These are phyloP conservation scores for Cystobasidium sp. DNA, from an alignment of 1,284 basidiomycete species.

Conservation along the genomic window DNA sequence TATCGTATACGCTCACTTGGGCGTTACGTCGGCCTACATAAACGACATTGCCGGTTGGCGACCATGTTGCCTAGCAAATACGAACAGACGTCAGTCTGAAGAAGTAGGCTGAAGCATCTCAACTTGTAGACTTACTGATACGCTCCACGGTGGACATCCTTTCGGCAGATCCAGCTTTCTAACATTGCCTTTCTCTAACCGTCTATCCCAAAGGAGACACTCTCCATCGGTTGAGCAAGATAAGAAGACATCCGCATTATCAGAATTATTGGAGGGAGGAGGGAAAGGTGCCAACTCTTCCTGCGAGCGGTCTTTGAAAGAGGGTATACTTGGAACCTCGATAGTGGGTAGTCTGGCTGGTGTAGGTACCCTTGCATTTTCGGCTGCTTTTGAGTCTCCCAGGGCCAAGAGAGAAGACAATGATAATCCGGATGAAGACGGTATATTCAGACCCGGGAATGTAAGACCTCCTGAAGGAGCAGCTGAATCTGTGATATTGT, in stretches of 20 bases:
- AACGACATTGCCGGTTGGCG: conserved; percentile 81
- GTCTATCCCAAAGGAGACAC: conserved; percentile 85
- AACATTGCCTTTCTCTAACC: conserved; percentile 63
- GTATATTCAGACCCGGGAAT: conserved; percentile 31
- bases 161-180: conserved; percentile 59
- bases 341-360: conserved; percentile 35
- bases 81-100: neutral
- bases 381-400: conserved; percentile 43
- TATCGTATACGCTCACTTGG: conserved; percentile 91
- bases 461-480: conserved; percentile 38
- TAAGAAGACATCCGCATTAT: conserved; percentile 73
- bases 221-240: conserved; percentile 91
- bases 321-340: conserved; percentile 50
- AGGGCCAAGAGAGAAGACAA: conserved; percentile 46
- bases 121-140: conserved; percentile 4
- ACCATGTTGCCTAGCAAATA: conserved; percentile 82
- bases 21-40: conserved; percentile 91
- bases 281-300: conserved; percentile 64
- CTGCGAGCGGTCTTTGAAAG: conserved; percentile 54
- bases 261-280: neutral
- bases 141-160: conserved; percentile 67
- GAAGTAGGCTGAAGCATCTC: neutral
- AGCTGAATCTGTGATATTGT: conserved; percentile 11
- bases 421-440: conserved; percentile 37
- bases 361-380: conserved; percentile 26